Conservation (phyloP, 73 alveolate species). For the Paramecium biaurelia region DNA sequence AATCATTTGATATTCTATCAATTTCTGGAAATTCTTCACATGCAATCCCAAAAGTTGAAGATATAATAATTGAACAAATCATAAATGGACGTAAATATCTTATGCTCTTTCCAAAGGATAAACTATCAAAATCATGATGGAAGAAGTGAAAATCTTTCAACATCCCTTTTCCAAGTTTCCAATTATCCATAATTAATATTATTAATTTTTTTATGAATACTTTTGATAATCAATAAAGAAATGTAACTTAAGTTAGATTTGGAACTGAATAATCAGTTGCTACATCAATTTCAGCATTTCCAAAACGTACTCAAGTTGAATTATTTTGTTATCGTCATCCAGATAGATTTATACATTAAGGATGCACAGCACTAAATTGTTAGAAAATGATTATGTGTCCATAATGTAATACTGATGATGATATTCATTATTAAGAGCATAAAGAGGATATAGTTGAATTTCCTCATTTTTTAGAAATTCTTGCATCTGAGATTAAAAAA, state of each 20-base stretch:
- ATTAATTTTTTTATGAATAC: neutral
- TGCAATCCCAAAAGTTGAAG: neutral
- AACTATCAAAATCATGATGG: neutral
- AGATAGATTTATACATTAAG: conserved; percentile 42
- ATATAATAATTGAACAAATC: neutral
- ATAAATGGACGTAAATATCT: neutral
- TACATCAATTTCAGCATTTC: neutral
- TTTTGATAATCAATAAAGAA: neutral
- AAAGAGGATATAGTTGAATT: conserved; percentile 1
- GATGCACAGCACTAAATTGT: conserved; percentile 57
- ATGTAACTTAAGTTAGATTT: neutral
- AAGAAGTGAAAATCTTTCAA: neutral
- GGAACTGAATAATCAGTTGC: neutral
- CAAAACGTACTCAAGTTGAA: neutral
- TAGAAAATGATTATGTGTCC: conserved; percentile 51
- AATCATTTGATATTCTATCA: neutral
- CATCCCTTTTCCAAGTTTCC: neutral
- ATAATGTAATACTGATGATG: conserved; percentile 30
- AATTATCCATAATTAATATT: neutral
- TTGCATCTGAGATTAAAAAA: conserved; percentile 50
- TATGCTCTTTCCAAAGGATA: neutral
- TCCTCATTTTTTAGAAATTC: conserved; percentile 20
- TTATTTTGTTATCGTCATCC: conserved; percentile 54
- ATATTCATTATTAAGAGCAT: conserved; percentile 6
- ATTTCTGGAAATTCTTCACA: neutral